phyloP scores from a whole-genome alignment of 768 basidiomycete genomes.

The Brasilioporus rufonigricans region DNA sequence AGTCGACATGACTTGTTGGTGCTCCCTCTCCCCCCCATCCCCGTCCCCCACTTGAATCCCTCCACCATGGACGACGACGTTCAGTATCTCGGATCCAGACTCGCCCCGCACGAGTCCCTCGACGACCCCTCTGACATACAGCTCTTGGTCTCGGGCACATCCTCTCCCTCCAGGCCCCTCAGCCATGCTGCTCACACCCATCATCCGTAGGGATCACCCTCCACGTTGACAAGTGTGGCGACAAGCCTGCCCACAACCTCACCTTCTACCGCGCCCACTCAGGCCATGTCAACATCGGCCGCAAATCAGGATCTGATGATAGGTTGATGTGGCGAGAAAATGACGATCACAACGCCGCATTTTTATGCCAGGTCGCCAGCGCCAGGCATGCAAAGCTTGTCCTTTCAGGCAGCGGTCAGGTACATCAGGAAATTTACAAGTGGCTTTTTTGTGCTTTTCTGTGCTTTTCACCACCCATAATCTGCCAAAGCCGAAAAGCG shows the following conservation, averaged over 20 bases:
- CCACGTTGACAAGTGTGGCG: conserved; percentile 52
- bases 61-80: conserved; percentile 56
- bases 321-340: conserved; percentile 38
- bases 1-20: too few relatives aligned
- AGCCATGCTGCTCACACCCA: conserved; percentile 8
- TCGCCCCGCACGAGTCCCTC: conserved; percentile 29
- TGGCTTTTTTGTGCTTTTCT: too few relatives aligned
- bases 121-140: conserved; percentile 22
- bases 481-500: too few relatives aligned
- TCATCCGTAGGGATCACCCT: conserved; percentile 52
- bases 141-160: conserved; percentile 44
- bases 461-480: too few relatives aligned
- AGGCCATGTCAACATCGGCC: conserved; percentile 60
- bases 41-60: not conserved
- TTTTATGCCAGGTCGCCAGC: conserved; percentile 77
- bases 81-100: conserved; percentile 51
- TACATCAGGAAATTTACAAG: too few relatives aligned
- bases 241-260: conserved; percentile 44
- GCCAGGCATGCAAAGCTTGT: conserved; percentile 75
- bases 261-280: conserved; percentile 52
- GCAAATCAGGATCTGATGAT: conserved; percentile 53
- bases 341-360: conserved; percentile 53
- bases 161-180: conserved; percentile 11
- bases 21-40: conserved; percentile 4
- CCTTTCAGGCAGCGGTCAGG: conserved; percentile 68